Evolutionary conservation across 345 rosid species (phyloP), one percentile per base, ranked within the genome.

Genomic region (Nephelium lappaceum): DNA sequence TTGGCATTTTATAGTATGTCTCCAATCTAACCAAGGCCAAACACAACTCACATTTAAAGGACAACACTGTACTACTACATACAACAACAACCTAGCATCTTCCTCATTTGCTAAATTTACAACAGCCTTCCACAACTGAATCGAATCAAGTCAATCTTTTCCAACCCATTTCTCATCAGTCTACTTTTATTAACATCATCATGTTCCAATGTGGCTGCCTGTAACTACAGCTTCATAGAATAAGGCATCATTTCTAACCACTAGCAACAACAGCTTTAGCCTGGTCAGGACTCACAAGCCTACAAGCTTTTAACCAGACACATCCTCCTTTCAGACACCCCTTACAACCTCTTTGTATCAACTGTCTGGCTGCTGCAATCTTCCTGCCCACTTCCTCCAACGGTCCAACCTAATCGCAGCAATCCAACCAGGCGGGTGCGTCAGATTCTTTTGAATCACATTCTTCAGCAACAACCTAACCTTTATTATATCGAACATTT

Each of bases 321-420:
- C 97, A 86, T 93, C 98, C 67, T 95, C 99, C 92, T 76, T 82
- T 92, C 4, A 96, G 97, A 78, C 98, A 95, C 84, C 92, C 98
- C 77, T 93, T 97, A 2, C 97, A 95, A 3, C 99, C 98, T 80
- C 67, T 95, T 77, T 88, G 91, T 76, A 95, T 93, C 87, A 90
- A 85, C 78, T 83, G 88, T 84, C 97, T 92, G 0, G 98, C 96
- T 3, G 87, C 93, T 81, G 86, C 88, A 68, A 92, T 87, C 90
- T 95, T 93, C 78, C 98, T 95, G 24, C 93, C 99, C 85, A 91
- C 93, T 87, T 92, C 99, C 89, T 95, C 99, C 77, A n/a, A n/a
- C n/a, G n/a, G n/a, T n/a, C n/a, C n/a, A 95, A 79, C 87, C 99
- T 90, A 7, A 98, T 93, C 16, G 98, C 96, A 0, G 98, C 98